Evolutionary conservation across 805 yeast species (phyloP).

Genomic region (Pichia nanzhaoensis): DNA sequence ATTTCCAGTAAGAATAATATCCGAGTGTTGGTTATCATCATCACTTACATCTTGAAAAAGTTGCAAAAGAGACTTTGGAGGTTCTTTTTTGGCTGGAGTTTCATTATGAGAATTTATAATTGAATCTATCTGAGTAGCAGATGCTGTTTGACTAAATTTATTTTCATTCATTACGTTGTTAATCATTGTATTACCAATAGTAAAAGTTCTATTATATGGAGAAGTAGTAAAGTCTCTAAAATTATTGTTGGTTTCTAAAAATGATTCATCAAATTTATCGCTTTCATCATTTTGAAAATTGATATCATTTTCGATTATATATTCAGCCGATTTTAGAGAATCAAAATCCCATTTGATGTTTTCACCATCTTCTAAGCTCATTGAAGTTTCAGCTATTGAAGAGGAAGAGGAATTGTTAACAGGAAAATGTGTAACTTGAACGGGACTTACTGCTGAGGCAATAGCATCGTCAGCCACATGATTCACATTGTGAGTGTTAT

Average conservation of each 20-base stretch:
- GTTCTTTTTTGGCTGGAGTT: slow-evolving; percentile 34
- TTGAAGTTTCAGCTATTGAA: slow-evolving; percentile 4
- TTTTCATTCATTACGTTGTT: slow-evolving; percentile 5
- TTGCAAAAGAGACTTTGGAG: slow-evolving; percentile 67
- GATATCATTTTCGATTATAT: slow-evolving; percentile 65
- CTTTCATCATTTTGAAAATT: slow-evolving; percentile 25
- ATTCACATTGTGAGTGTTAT: slow-evolving; percentile 36
- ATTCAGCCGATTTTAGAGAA: slow-evolving; percentile 66
- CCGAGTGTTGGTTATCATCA: slow-evolving; percentile 16
- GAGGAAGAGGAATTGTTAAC: background rate
- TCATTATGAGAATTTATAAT: slow-evolving; percentile 18
- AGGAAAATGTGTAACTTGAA: background rate
- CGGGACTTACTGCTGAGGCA: slow-evolving; percentile 7
- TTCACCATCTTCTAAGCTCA: slow-evolving; percentile 21
- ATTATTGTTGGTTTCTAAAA: slow-evolving; percentile 6
- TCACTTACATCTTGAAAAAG: slow-evolving; percentile 47
- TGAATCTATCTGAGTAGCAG: slow-evolving; percentile 11
- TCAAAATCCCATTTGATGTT: slow-evolving; percentile 87
- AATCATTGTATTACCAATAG: slow-evolving; percentile 17
- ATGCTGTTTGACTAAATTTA: slow-evolving; percentile 10
- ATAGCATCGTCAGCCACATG: slow-evolving; percentile 31
- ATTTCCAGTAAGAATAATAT: background rate
- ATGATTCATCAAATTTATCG: slow-evolving; percentile 14
- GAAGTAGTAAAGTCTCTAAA: slow-evolving; percentile 8
- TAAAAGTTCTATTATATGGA: slow-evolving; percentile 14